These are phyloP conservation scores for Fomitopsis betulina DNA, from an alignment of 1,284 basidiomycete genomes.

Conservation along the genomic window DNA sequence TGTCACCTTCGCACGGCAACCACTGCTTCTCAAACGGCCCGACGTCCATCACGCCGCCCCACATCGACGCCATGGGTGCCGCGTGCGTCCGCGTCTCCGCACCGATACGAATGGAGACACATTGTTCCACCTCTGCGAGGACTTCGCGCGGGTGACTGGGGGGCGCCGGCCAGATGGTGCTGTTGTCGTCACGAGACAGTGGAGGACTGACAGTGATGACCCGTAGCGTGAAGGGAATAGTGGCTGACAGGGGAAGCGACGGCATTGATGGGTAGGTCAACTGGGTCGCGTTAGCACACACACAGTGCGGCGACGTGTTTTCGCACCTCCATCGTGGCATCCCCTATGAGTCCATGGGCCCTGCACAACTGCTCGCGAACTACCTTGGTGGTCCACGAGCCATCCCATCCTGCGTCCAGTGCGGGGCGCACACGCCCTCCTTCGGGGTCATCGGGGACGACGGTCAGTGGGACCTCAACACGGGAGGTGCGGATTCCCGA, in stretches of 20 bases:
- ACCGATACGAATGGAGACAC: background rate
- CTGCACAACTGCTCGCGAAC: slow-evolving; percentile 10
- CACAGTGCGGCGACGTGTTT: background rate
- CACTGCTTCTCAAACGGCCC: slow-evolving; percentile 10
- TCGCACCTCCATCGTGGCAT: slow-evolving; percentile 9
- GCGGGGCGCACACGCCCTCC: slow-evolving; percentile 6
- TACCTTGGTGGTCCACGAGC: background rate
- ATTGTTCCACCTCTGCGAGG: slow-evolving; percentile 8
- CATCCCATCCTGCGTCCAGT: background rate
- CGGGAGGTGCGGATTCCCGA: slow-evolving; percentile 14
- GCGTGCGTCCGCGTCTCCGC: background rate
- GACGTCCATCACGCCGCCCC: background rate
- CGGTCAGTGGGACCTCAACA: slow-evolving; percentile 10
- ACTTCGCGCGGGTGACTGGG: slow-evolving; percentile 12
- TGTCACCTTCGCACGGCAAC: slow-evolving; percentile 9
- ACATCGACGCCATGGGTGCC: background rate
- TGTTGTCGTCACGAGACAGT: slow-evolving; percentile 7
- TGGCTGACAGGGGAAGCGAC: slow-evolving; percentile 11
- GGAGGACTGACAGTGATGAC: slow-evolving; percentile 14
- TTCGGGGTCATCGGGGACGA: slow-evolving; percentile 14
- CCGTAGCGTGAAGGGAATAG: slow-evolving; percentile 14
- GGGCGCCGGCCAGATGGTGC: slow-evolving; percentile 13
- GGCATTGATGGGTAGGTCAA: slow-evolving; percentile 1
- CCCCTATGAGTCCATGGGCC: slow-evolving; percentile 12
- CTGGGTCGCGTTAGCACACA: background rate